Percentiles rank a stretch among this genome's conserved stretches.
Evolutionary conservation across 2,329 filamentous ascomycete genomes (phyloP).

Genomic region (Rhynchosporium agropyri): DNA sequence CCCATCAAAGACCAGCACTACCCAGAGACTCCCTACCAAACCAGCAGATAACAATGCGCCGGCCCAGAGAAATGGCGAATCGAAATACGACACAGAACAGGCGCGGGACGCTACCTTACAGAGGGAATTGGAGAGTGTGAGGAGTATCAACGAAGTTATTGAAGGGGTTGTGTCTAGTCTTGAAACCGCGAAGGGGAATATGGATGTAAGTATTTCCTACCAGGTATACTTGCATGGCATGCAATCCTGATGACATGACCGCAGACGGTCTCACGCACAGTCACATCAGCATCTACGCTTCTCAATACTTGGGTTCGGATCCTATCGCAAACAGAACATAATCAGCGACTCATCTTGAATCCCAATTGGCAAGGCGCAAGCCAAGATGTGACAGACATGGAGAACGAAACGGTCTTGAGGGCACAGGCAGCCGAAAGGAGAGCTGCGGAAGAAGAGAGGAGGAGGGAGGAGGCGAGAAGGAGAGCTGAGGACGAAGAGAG

Average conservation of each 20-base stretch:
- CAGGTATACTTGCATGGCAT: not conserved
- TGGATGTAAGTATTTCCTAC: constrained; percentile 59
- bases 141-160: constrained; percentile 84
- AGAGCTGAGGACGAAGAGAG: constrained; percentile 62
- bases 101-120: constrained; percentile 73
- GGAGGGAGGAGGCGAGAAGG: constrained; percentile 69
- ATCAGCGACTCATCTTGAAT: constrained; percentile 87
- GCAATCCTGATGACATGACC: constrained; percentile 12
- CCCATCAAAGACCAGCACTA: constrained; percentile 38
- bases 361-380: constrained; percentile 87
- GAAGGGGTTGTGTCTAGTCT: constrained; percentile 75
- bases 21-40: constrained; percentile 28
- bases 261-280: constrained; percentile 81
- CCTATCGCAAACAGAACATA: constrained; percentile 95
- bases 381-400: constrained; percentile 82
- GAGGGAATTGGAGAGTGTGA: constrained; percentile 79
- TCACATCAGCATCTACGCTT: constrained; percentile 83
- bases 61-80: constrained; percentile 47
- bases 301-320: constrained; percentile 96
- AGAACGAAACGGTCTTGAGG: constrained; percentile 73
- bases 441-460: constrained; percentile 76
- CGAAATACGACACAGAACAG: constrained; percentile 64
- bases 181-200: constrained; percentile 73
- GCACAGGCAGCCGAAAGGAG: constrained; percentile 78
- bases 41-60: constrained; percentile 34